Evolutionary conservation across 1,139 yeast genomes (phyloP).

Genomic region (Protomyces macrosporus): DNA sequence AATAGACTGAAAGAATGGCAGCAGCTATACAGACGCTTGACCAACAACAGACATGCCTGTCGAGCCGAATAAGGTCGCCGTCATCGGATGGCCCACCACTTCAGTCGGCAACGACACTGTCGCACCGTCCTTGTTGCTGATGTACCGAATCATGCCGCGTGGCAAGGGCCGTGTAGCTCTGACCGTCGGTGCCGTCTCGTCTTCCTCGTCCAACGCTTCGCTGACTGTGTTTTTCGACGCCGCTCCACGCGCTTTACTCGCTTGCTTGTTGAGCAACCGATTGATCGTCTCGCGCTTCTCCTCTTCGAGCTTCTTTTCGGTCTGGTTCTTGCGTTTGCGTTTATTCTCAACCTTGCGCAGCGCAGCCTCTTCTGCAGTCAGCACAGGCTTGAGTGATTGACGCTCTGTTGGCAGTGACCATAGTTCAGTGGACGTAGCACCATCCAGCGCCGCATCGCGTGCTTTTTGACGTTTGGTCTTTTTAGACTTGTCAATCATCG

Average conservation of each 20-base stretch:
- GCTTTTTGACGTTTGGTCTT: conserved; percentile 18
- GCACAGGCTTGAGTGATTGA: conserved; percentile 45
- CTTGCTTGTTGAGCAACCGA: conserved; percentile 30
- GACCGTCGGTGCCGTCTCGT: not conserved
- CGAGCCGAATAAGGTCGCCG: conserved; percentile 2
- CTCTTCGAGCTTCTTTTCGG: conserved; percentile 77
- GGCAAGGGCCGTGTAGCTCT: conserved; percentile 21
- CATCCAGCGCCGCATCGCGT: conserved; percentile 29
- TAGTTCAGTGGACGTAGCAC: conserved; percentile 31
- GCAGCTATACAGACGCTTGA: too few species aligned
- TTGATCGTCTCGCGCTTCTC: conserved; percentile 51
- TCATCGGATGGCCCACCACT: conserved; percentile 8
- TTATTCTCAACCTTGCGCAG: conserved; percentile 82
- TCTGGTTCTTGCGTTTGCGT: conserved; percentile 78
- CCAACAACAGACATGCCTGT: not conserved
- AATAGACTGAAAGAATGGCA: too few species aligned
- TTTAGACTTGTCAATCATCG: conserved; percentile 29
- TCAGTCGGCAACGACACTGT: conserved; percentile 6
- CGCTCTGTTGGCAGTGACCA: conserved; percentile 38
- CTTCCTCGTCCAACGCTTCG: conserved; percentile 15
- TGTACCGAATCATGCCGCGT: conserved; percentile 21
- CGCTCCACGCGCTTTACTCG: conserved; percentile 15
- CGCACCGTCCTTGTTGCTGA: conserved; percentile 20
- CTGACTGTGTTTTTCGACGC: conserved; percentile 1
- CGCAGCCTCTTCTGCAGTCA: conserved; percentile 80